Conservation (phyloP, 345 rosid genomes). For the Lepidium aucheri region DNA sequence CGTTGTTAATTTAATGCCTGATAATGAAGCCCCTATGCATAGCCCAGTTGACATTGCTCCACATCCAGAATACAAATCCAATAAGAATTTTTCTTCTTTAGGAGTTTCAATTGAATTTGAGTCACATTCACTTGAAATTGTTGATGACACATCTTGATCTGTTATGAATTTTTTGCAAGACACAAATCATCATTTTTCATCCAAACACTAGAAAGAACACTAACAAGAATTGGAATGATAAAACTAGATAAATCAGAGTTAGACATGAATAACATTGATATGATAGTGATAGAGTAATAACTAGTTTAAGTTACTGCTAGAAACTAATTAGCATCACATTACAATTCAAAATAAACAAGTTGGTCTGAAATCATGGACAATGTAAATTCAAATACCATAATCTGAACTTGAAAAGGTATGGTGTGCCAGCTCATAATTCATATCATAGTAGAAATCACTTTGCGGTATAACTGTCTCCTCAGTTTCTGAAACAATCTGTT, state of each 20-base stretch:
- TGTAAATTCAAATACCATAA: neutral
- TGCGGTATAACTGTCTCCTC: no score
- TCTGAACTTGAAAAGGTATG: neutral
- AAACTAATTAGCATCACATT: neutral
- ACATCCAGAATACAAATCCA: slow-evolving; percentile 41
- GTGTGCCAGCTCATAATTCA: no score
- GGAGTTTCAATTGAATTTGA: slow-evolving; percentile 6
- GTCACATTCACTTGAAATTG: slow-evolving; percentile 32
- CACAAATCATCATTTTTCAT: neutral
- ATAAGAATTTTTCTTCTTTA: slow-evolving; percentile 15
- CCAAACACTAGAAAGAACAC: neutral
- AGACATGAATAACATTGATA: neutral
- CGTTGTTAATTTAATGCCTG: slow-evolving; percentile 28
- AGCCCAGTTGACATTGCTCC: slow-evolving; percentile 49
- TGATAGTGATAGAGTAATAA: neutral
- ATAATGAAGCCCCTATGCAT: slow-evolving; percentile 34
- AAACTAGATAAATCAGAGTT: neutral
- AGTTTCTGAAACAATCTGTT: slow-evolving; percentile 1
- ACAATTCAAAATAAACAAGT: neutral
- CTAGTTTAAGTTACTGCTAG: neutral
- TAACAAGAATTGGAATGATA: neutral
- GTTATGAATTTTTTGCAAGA: slow-evolving; percentile 6
- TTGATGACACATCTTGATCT: slow-evolving; percentile 23
- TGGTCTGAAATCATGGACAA: neutral
- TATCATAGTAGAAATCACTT: no score